Conservation (phyloP, 139 green algal species). For the Tetraselmis striata region DNA sequence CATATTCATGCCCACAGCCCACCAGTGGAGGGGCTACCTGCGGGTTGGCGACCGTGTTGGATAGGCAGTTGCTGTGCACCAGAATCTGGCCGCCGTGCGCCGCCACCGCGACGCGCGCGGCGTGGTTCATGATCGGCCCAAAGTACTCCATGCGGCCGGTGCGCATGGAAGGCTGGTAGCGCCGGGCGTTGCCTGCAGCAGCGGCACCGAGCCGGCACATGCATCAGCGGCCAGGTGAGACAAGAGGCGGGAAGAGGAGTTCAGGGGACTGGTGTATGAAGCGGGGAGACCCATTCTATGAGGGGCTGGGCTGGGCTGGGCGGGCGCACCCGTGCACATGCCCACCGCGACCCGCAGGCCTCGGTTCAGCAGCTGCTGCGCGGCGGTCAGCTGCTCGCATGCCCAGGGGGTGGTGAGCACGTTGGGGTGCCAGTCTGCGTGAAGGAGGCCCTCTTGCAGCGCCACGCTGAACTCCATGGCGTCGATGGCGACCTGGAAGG, state of each 20-base stretch:
- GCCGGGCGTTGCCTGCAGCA: not conserved
- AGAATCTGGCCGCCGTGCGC: constrained; percentile 2
- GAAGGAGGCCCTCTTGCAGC: not conserved
- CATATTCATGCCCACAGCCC: too few relatives aligned
- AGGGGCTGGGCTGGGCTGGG: not conserved
- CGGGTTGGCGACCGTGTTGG: not conserved
- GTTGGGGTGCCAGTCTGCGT: not conserved
- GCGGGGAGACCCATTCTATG: not conserved
- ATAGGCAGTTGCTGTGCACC: not conserved
- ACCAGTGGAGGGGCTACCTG: not conserved
- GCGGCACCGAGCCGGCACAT: not conserved
- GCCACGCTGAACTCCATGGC: constrained; percentile 2
- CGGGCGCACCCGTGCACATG: not conserved
- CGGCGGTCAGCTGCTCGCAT: not conserved
- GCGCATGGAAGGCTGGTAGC: not conserved
- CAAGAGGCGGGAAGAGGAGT: too few relatives aligned
- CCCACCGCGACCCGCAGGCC: not conserved
- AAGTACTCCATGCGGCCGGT: not conserved
- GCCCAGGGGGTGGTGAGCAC: not conserved
- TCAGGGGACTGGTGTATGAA: too few relatives aligned
- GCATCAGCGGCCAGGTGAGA: too few relatives aligned
- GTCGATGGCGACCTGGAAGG: not conserved
- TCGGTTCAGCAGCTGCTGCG: not conserved
- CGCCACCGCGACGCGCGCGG: not conserved
- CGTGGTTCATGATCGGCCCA: not conserved